These are phyloP conservation scores for Maudiozyma turicensis DNA, from an alignment of 805 yeast genomes.

Conservation along the genomic window DNA sequence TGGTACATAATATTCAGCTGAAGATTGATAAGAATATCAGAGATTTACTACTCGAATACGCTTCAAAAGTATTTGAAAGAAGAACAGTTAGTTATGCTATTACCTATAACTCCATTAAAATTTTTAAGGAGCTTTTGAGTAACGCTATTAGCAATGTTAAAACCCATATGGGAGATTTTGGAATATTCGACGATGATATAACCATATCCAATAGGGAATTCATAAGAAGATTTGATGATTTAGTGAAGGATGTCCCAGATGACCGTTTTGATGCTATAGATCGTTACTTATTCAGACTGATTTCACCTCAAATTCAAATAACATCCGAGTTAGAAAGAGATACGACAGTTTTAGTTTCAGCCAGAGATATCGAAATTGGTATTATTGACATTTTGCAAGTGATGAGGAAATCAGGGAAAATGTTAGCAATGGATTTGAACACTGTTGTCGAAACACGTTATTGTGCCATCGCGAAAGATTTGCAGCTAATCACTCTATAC, in stretches of 20 bases:
- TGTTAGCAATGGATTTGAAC: slow-evolving; percentile 22
- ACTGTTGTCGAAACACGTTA: slow-evolving; percentile 44
- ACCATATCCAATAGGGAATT: slow-evolving; percentile 22
- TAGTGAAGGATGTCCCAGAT: slow-evolving; percentile 34
- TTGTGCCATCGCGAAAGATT: slow-evolving; percentile 47
- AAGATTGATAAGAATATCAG: slow-evolving; percentile 45
- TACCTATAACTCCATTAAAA: slow-evolving; percentile 40
- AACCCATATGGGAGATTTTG: slow-evolving; percentile 3
- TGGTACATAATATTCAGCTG: slow-evolving; percentile 45
- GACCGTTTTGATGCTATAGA: slow-evolving; percentile 36
- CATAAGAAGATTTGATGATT: slow-evolving; percentile 38
- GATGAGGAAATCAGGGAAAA: slow-evolving; percentile 24
- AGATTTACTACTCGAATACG: slow-evolving; percentile 40
- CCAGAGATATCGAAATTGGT: slow-evolving; percentile 51
- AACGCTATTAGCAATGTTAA: slow-evolving; percentile 14
- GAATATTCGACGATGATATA: slow-evolving; percentile 12
- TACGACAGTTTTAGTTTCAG: slow-evolving; percentile 42
- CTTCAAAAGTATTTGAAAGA: slow-evolving; percentile 35
- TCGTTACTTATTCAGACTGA: slow-evolving; percentile 43
- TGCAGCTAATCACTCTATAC: slow-evolving; percentile 44
- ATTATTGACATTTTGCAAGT: slow-evolving; percentile 37
- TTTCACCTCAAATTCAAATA: slow-evolving; percentile 55
- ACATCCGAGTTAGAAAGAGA: slow-evolving; percentile 37
- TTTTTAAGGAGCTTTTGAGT: slow-evolving; percentile 35
- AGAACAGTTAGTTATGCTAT: slow-evolving; percentile 36